Evolutionary conservation across 1,139 yeast genomes (phyloP), one percentile per base, ranked within the genome.

Genomic region (Candida smagusa): DNA sequence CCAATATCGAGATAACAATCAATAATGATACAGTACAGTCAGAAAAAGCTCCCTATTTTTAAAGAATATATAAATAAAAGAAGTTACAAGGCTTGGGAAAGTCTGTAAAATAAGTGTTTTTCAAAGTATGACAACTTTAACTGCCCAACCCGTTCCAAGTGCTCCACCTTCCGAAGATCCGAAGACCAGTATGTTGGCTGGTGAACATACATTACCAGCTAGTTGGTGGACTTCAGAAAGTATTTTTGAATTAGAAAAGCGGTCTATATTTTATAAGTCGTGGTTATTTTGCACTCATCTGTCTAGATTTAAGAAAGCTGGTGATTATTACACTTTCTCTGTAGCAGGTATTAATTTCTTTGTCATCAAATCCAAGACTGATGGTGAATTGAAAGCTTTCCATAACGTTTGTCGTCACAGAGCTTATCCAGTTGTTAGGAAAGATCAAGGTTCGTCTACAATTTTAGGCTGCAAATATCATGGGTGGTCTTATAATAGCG

Each of bases 321-420:
- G 83, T 35, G 82, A 77, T 49, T 78, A 77, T 52, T 74, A 50
- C 48, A 59, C 77, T 6, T 78, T 63, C 51, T 65, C 68, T 28
- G 59, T 77, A 36, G 59, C 75, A 32, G 83, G 83, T 0, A 65
- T 76, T 53, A 74, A 71, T 48, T 78, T 75, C 49, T 78, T 78
- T 52, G 50, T 78, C 36, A 77, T 78, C 54, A 74, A 73, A 54
- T 72, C 77, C 38, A 77, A 73, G 44, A 53, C 57, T 7, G 65
- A 61, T 38, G 80, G 81, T 19, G 54, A 64, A 24, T 61, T 77
- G 51, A 75, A 73, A 53, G 83, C 81, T 6, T 78, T 78, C 62
- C 84, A 78, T 53, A 78, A 78, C 49, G 77, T 78, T 27, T 78
- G 84, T 51, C 79, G 83, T 48, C 84, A 78, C 58, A 65, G 83